These are phyloP conservation scores for Nitzschia sp. DNA, from an alignment of 108 stramenopile genomes.

Conservation along the genomic window DNA sequence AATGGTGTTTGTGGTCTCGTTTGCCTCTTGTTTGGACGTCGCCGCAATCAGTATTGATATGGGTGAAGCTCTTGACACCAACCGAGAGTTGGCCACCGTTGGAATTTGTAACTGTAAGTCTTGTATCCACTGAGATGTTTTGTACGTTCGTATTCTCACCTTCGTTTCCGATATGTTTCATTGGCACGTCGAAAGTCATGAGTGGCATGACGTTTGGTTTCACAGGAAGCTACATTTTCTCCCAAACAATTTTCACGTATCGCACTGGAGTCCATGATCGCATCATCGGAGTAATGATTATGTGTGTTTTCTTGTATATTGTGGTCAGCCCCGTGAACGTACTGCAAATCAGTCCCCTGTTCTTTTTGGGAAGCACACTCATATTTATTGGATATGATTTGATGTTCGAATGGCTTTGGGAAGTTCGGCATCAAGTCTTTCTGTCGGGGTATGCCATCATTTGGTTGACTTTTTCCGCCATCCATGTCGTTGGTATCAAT, in stretches of 20 bases:
- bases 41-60: conserved; percentile 89
- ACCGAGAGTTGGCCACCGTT: conserved; percentile 89
- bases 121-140: not conserved
- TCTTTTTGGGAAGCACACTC: conserved; percentile 91
- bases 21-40: conserved; percentile 93
- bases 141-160: not conserved
- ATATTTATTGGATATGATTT: conserved; percentile 92
- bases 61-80: conserved; percentile 90
- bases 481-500: conserved; percentile 85
- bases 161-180: not conserved
- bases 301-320: conserved; percentile 64
- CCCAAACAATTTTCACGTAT: conserved; percentile 97
- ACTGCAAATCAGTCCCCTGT: conserved; percentile 77
- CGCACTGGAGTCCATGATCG: conserved; percentile 79
- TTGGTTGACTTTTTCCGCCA: conserved; percentile 78
- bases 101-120: conserved; percentile 86
- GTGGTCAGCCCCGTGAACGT: conserved; percentile 75
- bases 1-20: conserved; percentile 98
- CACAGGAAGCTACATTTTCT: conserved; percentile 96
- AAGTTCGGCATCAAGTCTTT: conserved; percentile 80
- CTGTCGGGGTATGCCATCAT: conserved; percentile 78
- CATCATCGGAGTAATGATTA: conserved; percentile 77
- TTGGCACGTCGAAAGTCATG: conserved; percentile 39
- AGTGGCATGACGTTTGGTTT: conserved; percentile 83
- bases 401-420: conserved; percentile 90